Base-by-base conservation (phyloP, 1,284 basidiomycete species). In the Ganoderma sp. region DNA sequence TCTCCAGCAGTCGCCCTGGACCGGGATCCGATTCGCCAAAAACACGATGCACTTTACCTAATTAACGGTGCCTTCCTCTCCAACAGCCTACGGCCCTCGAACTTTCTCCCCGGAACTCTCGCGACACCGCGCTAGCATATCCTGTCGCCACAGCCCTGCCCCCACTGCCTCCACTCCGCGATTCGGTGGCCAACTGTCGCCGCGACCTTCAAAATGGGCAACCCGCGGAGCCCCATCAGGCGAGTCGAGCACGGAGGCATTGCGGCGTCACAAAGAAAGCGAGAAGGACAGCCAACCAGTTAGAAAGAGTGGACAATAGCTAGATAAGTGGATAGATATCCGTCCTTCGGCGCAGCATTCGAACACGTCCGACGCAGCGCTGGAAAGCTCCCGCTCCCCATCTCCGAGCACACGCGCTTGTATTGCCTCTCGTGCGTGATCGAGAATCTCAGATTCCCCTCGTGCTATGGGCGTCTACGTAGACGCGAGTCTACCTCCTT, bases 41-140 rank as follows among this genome's bases (percentile, higher is more conserved):
- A 60, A 60, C 58, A 60, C 58, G 58, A 41, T 60, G 58, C 58
- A 60, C 58, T 60, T 60, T 60, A 60, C 58, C 58, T 60, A 41
- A 60, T 60, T 43, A 41, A 60, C 28, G 37, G 22, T 28, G 22
- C 58, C 58, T 52, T 25, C 8, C 52, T 32, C 25, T 32, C 9
- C 17, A 39, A 10, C 28, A 32, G 17, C 28, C n/a, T n/a, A n/a
- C n/a, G n/a, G n/a, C n/a, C 4, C 28, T 34, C 28, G 15, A 56
- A 34, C 4, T 19, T 56, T 56, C 14, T 39, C 52, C 52, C 25
- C 15, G 19, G 52, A 56, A 56, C 28, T 19, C 15, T 28, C 4
- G 15, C 52, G 28, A 56, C 14, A 7, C 32, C 28, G 9, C 15
- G 5, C 32, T 15, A 17, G 28, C 28, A 56, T 15, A 56, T 56